Evolutionary conservation across 768 basidiomycete species (phyloP).

Genomic region (Hygrophorus russula): DNA sequence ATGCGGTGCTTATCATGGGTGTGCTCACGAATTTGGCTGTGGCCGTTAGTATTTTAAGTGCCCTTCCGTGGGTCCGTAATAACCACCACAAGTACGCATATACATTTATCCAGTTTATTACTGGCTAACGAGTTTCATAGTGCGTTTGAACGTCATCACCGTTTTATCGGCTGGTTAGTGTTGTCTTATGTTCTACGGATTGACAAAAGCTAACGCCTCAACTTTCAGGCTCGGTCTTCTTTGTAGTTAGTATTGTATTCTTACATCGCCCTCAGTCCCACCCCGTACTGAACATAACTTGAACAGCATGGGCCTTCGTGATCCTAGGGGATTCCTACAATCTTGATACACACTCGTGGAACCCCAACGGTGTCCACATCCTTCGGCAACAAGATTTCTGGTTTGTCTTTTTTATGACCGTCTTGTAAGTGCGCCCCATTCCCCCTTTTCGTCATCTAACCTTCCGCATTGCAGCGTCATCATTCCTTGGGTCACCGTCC

Average conservation of each 20-base stretch:
- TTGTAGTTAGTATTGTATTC: conserved; percentile 16
- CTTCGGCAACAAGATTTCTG: conserved; percentile 67
- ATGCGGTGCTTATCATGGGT: conserved; percentile 50
- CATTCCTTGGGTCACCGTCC: conserved; percentile 66
- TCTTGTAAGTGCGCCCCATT: conserved; percentile 37
- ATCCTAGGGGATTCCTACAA: conserved; percentile 58
- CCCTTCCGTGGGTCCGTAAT: conserved; percentile 73
- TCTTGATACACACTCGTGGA: conserved; percentile 42
- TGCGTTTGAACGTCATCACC: conserved; percentile 71
- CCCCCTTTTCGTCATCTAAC: conserved; percentile 1
- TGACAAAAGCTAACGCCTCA: background rate
- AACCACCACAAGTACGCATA: conserved; percentile 63
- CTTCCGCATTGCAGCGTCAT: conserved; percentile 34
- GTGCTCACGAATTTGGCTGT: conserved; percentile 47
- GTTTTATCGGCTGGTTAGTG: conserved; percentile 68
- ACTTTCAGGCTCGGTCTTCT: conserved; percentile 13
- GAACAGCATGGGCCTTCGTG: conserved; percentile 45
- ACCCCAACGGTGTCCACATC: conserved; percentile 39
- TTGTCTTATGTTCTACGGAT: conserved; percentile 25
- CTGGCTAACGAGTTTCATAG: conserved; percentile 21
- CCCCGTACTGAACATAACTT: background rate
- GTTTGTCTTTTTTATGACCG: conserved; percentile 64
- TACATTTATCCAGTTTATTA: background rate
- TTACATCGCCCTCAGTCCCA: background rate
- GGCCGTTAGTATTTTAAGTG: conserved; percentile 48